phyloP scores from a whole-genome alignment of 1,284 basidiomycete genomes.

The Malassezia equina region DNA sequence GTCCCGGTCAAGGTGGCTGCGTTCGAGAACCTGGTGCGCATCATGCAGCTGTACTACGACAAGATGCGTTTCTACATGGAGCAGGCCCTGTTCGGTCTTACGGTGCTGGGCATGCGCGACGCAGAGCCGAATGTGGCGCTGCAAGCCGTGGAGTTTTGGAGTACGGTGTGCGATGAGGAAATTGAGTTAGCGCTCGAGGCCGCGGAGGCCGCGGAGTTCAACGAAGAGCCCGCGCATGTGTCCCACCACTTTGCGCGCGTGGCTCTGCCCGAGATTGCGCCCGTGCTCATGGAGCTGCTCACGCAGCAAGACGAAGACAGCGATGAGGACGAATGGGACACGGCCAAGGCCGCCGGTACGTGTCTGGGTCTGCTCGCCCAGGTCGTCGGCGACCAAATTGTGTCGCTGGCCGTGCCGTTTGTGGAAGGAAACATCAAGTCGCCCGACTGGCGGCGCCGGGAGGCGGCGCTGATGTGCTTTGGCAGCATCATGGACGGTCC shows the following conservation, averaged over 20 bases:
- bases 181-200: slow-evolving; percentile 84
- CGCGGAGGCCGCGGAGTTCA: slow-evolving; percentile 83
- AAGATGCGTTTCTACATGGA: slow-evolving; percentile 99
- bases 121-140: slow-evolving; percentile 79
- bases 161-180: slow-evolving; percentile 96
- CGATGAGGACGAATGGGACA: slow-evolving; percentile 97
- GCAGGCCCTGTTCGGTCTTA: slow-evolving; percentile 89
- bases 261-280: slow-evolving; percentile 85
- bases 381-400: slow-evolving; percentile 81
- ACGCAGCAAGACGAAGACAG: slow-evolving; percentile 92
- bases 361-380: slow-evolving; percentile 80
- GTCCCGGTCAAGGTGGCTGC: slow-evolving; percentile 53
- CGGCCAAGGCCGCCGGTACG: slow-evolving; percentile 93
- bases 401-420: slow-evolving; percentile 88
- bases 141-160: slow-evolving; percentile 99
- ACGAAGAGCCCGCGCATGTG: slow-evolving; percentile 75
- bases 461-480: slow-evolving; percentile 96
- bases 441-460: slow-evolving; percentile 81
- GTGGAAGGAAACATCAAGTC: slow-evolving; percentile 91
- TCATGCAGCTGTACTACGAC: slow-evolving; percentile 97
- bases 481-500: slow-evolving; percentile 95
- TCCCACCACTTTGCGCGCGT: slow-evolving; percentile 87
- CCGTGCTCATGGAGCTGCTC: slow-evolving; percentile 77
- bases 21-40: slow-evolving; percentile 88
- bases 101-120: slow-evolving; percentile 97